A percentile compares a stretch with the other conserved stretches of the same genome.
Evolutionary conservation across 352 stramenopile genomes (phyloP).

Genomic region (Stephanocyclus meneghinianus): DNA sequence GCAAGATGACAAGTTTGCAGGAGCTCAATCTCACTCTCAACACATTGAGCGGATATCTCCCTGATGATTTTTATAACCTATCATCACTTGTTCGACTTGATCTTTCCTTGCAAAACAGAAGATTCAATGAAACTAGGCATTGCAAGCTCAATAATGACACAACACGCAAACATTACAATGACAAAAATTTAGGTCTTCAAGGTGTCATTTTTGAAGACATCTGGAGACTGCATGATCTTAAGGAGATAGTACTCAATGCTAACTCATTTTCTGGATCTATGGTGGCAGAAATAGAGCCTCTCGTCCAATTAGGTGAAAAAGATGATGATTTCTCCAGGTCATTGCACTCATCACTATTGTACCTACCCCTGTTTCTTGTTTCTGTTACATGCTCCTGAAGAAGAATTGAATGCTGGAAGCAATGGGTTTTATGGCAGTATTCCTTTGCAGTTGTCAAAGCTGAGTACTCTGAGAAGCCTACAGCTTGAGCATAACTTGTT

Average conservation of each 20-base stretch:
- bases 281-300: slow-evolving; percentile 5
- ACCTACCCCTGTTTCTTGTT: neutral
- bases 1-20: slow-evolving; percentile 2
- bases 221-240: slow-evolving; percentile 21
- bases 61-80: slow-evolving; percentile 25
- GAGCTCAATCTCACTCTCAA: slow-evolving; percentile 64
- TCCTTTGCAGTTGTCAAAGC: neutral
- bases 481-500: slow-evolving; percentile 49
- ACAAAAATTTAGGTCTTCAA: slow-evolving; percentile 21
- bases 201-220: slow-evolving; percentile 23
- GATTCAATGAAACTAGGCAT: neutral
- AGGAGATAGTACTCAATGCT: slow-evolving; percentile 18
- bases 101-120: slow-evolving; percentile 5
- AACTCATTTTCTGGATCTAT: slow-evolving; percentile 29
- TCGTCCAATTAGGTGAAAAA: slow-evolving; percentile 19
- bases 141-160: slow-evolving; percentile 5
- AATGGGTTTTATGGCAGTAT: neutral
- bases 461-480: slow-evolving; percentile 32
- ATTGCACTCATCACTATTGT: too few species aligned
- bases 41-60: slow-evolving; percentile 29
- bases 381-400: too few species aligned
- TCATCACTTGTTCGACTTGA: slow-evolving; percentile 37
- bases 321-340: neutral
- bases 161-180: neutral
- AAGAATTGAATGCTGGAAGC: neutral